Conservation (phyloP, 257 asterid species). For the Lycium barbarum region DNA sequence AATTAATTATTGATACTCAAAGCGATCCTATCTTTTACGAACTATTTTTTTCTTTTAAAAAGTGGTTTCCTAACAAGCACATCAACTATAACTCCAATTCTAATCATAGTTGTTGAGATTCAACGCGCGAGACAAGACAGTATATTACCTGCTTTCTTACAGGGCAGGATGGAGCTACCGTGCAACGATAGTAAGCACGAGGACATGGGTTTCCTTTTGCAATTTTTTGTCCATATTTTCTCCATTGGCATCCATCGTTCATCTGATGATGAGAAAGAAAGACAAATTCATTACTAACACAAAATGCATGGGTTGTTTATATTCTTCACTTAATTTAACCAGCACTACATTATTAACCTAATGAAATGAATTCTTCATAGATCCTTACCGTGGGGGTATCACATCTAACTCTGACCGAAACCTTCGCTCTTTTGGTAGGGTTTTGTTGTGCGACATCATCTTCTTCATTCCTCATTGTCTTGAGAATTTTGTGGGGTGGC, state of each 20-base stretch:
- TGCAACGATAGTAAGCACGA: constrained; percentile 96
- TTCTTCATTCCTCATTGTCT: constrained; percentile 60
- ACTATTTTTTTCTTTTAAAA: no score
- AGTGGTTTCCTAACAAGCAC: no score
- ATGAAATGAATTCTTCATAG: not conserved
- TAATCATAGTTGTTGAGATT: no score
- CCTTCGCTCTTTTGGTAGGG: constrained; percentile 92
- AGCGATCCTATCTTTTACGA: no score
- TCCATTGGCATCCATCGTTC: constrained; percentile 99
- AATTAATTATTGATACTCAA: no score
- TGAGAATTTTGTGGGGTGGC: constrained; percentile 46
- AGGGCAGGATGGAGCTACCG: constrained; percentile 86
- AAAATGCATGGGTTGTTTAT: not conserved
- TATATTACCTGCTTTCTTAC: constrained; percentile 79
- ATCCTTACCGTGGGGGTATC: constrained; percentile 82
- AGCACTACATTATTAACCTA: not conserved
- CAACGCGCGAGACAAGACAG: no score
- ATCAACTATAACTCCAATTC: no score
- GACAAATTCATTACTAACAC: not conserved
- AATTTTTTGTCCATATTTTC: constrained; percentile 94
- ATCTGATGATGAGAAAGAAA: constrained; percentile 45
- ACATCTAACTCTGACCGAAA: constrained; percentile 89
- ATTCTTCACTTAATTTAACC: not conserved
- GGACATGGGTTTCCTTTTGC: constrained; percentile 98
- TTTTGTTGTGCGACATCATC: constrained; percentile 68